Base-by-base conservation (phyloP, 2,329 filamentous ascomycete genomes). In the Xylaria sp. region DNA sequence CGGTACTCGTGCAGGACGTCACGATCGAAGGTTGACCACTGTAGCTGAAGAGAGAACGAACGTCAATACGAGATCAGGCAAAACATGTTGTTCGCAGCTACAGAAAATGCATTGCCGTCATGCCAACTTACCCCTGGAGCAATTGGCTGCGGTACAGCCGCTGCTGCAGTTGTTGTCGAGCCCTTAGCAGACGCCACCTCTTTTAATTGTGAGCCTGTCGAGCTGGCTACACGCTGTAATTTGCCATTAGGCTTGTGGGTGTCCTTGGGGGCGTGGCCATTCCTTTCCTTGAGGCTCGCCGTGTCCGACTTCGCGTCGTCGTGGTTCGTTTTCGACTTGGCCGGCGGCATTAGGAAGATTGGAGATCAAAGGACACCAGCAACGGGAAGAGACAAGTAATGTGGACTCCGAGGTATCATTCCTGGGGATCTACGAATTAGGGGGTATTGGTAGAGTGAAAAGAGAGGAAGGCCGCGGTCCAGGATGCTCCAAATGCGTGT, bases 1-100 rank as follows among this genome's bases (percentile, higher is more conserved):
- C 92, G 88, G 83, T 96, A 96, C 71, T 86, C 84, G 76, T 94
- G 90, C 56, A 96, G 87, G 54, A 91, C 82, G 55, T 87, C 81
- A 67, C 88, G 82, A 33, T 92, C 88, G 73, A 92, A 90, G 2
- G 86, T 85, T 20, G 86, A 81, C 92, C 92, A 94, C 76, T 90
- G 82, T 33, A 89, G 79, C 87, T 89, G 69, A 47, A 45, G 27
- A 44, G n/a, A 44, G 25, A 47, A 66, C 54, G 22, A 42, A 64
- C 55, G 59, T 73, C 47, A 68, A 47, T 53, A 50, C 13, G n/a
- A 71, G 63, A 31, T 62, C 17, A 58, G 15, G 31, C 67, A 63
- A 67, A 53, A 66, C 53, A 63, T 50, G 44, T 45, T 38, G 3
- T 39, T 56, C 33, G 17, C 11, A 54, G 53, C n/a, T 31, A 49